phyloP scores from a whole-genome alignment of 257 asterid genomes.

The Solanum chmielewskii region DNA sequence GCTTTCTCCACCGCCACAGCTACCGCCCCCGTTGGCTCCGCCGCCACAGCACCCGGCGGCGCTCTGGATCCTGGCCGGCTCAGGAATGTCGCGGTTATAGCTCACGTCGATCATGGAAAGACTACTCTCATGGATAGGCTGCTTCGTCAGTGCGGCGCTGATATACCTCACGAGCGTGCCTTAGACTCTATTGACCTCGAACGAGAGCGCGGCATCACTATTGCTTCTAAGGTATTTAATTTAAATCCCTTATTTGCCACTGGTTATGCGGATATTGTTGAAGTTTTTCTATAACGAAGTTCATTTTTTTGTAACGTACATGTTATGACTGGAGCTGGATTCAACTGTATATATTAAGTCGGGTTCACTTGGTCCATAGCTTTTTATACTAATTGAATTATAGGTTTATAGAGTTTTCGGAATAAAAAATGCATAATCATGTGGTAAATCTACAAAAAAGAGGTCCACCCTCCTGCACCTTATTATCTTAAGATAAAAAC shows the following conservation, averaged over 20 bases:
- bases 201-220: constrained; percentile 96
- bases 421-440: neutral
- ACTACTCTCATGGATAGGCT: constrained; percentile 98
- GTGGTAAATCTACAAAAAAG: neutral
- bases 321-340: neutral
- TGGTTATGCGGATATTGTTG: neutral
- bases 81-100: constrained; percentile 91
- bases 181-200: constrained; percentile 88
- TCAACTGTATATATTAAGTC: neutral
- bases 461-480: neutral
- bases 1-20: constrained; percentile 42
- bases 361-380: neutral
- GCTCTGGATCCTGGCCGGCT: constrained; percentile 56
- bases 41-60: constrained; percentile 16
- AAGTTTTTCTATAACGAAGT: neutral
- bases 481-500: neutral
- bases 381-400: neutral
- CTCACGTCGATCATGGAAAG: constrained; percentile 97
- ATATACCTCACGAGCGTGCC: constrained; percentile 92
- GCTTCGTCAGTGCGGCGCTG: constrained; percentile 97
- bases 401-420: neutral
- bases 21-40: constrained; percentile 22
- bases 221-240: constrained; percentile 76
- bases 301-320: neutral
- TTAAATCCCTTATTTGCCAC: neutral